Percentiles rank a stretch among this genome's conserved stretches.
Evolutionary conservation across 2,329 filamentous ascomycete species (phyloP).

Genomic region (Saccharata proteae): DNA sequence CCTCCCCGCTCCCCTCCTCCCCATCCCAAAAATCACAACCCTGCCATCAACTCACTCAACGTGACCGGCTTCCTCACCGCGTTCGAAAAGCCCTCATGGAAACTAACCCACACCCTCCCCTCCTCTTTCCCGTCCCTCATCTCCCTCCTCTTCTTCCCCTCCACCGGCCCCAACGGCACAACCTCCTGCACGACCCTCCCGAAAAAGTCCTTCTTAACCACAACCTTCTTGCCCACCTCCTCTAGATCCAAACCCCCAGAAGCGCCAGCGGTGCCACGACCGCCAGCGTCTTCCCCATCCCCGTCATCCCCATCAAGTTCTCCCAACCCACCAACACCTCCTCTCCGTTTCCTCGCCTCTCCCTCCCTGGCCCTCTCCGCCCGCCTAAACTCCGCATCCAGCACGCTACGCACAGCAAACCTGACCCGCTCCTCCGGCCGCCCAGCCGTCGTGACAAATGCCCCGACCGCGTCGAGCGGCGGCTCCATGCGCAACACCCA

Average conservation of each 20-base stretch:
- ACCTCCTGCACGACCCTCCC: slow-evolving; percentile 52
- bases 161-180: slow-evolving; percentile 28
- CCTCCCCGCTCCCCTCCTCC: no score
- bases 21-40: slow-evolving; percentile 42
- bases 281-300: slow-evolving; percentile 14
- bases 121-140: slow-evolving; percentile 31
- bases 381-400: slow-evolving; percentile 79
- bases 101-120: slow-evolving; percentile 72
- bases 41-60: slow-evolving; percentile 63
- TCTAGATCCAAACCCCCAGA: slow-evolving; percentile 4
- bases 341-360: slow-evolving; percentile 47
- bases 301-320: slow-evolving; percentile 10
- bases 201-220: slow-evolving; percentile 72
- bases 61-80: slow-evolving; percentile 82
- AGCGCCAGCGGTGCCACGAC: slow-evolving; percentile 12
- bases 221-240: slow-evolving; percentile 12
- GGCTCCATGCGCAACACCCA: slow-evolving; percentile 95
- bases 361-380: slow-evolving; percentile 56
- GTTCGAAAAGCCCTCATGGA: slow-evolving; percentile 83
- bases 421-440: slow-evolving; percentile 59
- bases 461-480: slow-evolving; percentile 65
- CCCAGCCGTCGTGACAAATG: slow-evolving; percentile 54
- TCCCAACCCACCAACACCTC: slow-evolving; percentile 17
- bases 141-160: slow-evolving; percentile 22
- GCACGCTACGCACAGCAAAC: slow-evolving; percentile 86